A percentile compares a stretch with the other conserved stretches of the same genome.
These are phyloP conservation scores for Draba incana DNA, from an alignment of 345 rosid species.

Conservation along the genomic window DNA sequence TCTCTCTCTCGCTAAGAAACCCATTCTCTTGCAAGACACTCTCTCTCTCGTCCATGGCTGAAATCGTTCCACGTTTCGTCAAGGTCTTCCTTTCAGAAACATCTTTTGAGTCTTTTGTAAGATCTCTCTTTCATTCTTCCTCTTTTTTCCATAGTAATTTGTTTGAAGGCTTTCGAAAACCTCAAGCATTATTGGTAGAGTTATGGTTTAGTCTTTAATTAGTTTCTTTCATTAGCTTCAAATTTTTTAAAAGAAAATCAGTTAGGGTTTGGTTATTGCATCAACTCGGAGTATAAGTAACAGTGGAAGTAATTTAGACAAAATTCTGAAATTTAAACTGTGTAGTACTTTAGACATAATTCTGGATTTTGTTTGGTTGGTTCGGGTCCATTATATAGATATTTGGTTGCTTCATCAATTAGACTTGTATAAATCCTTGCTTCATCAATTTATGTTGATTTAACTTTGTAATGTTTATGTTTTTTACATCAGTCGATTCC, in stretches of 20 bases:
- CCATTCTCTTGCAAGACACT: too few species aligned
- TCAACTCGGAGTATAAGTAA: neutral
- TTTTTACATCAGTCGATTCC: slow-evolving; percentile 30
- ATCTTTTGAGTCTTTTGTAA: slow-evolving; percentile 20
- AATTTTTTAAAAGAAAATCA: neutral
- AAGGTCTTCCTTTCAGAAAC: slow-evolving; percentile 33
- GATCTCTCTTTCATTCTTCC: neutral
- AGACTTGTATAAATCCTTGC: neutral
- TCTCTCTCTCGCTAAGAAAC: too few species aligned
- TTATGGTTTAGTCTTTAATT: neutral
- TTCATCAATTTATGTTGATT: neutral
- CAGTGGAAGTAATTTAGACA: neutral
- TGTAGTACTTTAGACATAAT: too few species aligned
- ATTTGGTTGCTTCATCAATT: neutral
- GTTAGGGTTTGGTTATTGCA: neutral
- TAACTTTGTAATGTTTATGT: neutral
- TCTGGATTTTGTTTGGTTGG: neutral
- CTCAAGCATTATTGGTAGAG: neutral
- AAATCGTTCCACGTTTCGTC: slow-evolving; percentile 33
- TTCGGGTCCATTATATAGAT: too few species aligned
- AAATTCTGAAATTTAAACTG: neutral
- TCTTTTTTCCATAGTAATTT: too few species aligned
- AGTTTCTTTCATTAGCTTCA: too few species aligned
- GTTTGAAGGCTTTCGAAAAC: too few species aligned
- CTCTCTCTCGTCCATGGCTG: slow-evolving; percentile 16